A percentile compares a stretch with the other conserved stretches of the same genome.
These are phyloP conservation scores for Mimosa pudica DNA, from an alignment of 306 rosid genomes.

Conservation along the genomic window DNA sequence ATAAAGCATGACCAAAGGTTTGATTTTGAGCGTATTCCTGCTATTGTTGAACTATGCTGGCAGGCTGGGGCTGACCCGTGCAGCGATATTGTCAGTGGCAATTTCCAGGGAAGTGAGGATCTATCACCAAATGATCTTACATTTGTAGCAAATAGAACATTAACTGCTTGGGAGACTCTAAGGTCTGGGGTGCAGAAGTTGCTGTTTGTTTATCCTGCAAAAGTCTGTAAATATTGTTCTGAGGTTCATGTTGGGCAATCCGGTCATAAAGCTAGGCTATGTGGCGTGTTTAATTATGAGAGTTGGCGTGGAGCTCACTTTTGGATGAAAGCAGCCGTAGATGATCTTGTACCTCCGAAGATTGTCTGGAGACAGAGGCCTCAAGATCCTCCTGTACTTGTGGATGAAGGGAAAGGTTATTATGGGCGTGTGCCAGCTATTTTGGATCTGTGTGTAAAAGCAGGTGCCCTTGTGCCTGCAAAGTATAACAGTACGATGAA, in stretches of 20 bases:
- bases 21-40: neutral
- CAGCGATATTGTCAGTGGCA: neutral
- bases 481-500: constrained; percentile 78
- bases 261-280: constrained; percentile 81
- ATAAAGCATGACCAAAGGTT: neutral
- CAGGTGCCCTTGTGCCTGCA: constrained; percentile 61
- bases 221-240: neutral
- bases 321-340: constrained; percentile 76
- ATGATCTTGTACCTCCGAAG: constrained; percentile 83
- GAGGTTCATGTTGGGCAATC: constrained; percentile 57
- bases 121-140: neutral
- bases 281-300: constrained; percentile 85
- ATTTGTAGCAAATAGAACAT: neutral
- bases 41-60: constrained; percentile 38
- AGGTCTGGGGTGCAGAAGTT: neutral
- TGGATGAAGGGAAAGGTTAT: constrained; percentile 45
- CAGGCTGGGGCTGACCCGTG: constrained; percentile 77
- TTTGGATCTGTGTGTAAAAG: constrained; percentile 74
- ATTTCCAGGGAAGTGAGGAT: neutral
- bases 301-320: constrained; percentile 77
- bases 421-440: constrained; percentile 81
- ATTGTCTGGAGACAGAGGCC: constrained; percentile 69
- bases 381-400: constrained; percentile 81
- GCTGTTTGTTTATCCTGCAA: neutral
- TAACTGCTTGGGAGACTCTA: neutral